Conservation (phyloP, 257 asterid genomes). For the Handroanthus guayacan region DNA sequence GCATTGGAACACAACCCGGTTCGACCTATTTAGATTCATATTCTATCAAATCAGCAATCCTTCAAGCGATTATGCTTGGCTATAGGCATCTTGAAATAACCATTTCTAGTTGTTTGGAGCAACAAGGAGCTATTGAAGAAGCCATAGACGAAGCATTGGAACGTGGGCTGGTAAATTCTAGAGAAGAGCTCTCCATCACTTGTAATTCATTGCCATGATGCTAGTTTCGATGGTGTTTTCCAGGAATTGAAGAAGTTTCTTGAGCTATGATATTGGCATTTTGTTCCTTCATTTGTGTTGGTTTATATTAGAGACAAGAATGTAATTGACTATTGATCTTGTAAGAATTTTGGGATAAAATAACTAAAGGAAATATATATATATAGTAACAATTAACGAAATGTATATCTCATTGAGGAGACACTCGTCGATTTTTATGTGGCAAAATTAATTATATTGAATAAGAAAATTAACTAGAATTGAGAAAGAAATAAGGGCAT, state of each 20-base stretch:
- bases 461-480: no score
- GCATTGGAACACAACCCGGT: conserved; percentile 3
- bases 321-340: no score
- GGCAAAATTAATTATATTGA: no score
- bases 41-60: conserved; percentile 1
- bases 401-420: no score
- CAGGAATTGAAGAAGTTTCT: conserved; percentile 20
- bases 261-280: no score
- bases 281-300: no score
- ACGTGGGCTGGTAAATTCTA: conserved; percentile 18
- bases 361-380: no score
- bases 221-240: neutral
- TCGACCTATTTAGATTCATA: neutral
- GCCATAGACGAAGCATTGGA: conserved; percentile 27
- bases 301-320: no score
- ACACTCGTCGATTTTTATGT: no score
- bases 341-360: no score
- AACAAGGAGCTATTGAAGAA: conserved; percentile 17
- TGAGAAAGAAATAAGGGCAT: no score
- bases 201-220: neutral
- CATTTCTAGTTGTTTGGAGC: neutral
- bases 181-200: conserved; percentile 30
- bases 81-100: conserved; percentile 20
- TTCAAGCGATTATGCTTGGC: conserved; percentile 29
- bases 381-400: no score